These are phyloP conservation scores for Colletotrichum sp. DNA, from an alignment of 2,329 filamentous ascomycete genomes.

Conservation along the genomic window DNA sequence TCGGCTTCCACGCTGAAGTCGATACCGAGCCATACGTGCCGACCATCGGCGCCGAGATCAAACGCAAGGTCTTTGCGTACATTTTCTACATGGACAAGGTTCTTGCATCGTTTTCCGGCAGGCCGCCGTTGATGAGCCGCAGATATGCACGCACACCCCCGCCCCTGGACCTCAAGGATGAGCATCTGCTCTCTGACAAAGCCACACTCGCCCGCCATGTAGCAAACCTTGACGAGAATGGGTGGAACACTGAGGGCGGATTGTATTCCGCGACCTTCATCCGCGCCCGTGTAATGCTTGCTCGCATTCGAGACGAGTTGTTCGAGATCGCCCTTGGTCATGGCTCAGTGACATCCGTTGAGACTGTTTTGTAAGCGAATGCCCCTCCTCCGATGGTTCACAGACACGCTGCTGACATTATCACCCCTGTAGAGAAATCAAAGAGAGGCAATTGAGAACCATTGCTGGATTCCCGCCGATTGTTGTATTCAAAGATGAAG, in stretches of 20 bases:
- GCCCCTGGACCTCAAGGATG: constrained; percentile 43
- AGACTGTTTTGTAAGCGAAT: constrained; percentile 36
- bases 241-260: constrained; percentile 40
- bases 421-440: constrained; percentile 34
- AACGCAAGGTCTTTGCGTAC: constrained; percentile 32
- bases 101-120: constrained; percentile 44
- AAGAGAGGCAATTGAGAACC: constrained; percentile 35
- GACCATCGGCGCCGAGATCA: constrained; percentile 32
- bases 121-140: constrained; percentile 42
- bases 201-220: constrained; percentile 29
- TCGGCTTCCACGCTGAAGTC: constrained; percentile 27
- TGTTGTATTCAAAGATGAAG: constrained; percentile 41
- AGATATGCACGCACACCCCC: constrained; percentile 41
- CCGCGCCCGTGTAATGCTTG: constrained; percentile 28
- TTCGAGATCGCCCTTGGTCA: constrained; percentile 31
- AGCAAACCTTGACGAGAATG: constrained; percentile 35
- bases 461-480: constrained; percentile 40
- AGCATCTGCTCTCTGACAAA: constrained; percentile 36
- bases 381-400: not conserved
- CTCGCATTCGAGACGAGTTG: constrained; percentile 29
- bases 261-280: constrained; percentile 35
- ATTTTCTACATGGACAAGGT: constrained; percentile 40
- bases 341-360: constrained; percentile 37
- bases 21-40: constrained; percentile 23
- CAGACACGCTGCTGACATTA: not conserved